Evolutionary conservation across 1,284 basidiomycete species (phyloP).

Genomic region (Fomitopsis palustris): DNA sequence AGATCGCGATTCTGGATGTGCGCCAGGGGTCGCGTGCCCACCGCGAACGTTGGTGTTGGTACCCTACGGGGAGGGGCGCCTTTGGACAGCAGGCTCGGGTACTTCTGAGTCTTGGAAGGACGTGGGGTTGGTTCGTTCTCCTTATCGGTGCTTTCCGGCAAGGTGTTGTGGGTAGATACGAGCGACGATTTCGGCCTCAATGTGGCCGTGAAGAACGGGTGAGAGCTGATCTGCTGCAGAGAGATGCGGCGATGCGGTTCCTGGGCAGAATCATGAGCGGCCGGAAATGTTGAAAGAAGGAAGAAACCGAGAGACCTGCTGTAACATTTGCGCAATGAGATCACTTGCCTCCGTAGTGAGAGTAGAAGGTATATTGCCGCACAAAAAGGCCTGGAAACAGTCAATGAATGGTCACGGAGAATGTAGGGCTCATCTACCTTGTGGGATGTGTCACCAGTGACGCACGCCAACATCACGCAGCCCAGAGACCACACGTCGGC

Average conservation of each 20-base stretch:
- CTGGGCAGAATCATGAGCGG: constrained; percentile 8
- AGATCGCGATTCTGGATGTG: constrained; percentile 1
- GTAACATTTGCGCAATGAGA: constrained; percentile 19
- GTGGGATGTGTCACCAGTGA: constrained; percentile 18
- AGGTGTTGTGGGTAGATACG: background rate
- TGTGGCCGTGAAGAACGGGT: constrained; percentile 22
- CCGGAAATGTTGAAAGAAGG: background rate
- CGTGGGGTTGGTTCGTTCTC: constrained; percentile 1
- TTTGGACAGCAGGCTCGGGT: constrained; percentile 8
- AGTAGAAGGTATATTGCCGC: constrained; percentile 10
- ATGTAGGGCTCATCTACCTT: constrained; percentile 10
- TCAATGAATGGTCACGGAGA: background rate
- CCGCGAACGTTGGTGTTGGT: background rate
- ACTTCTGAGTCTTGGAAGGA: background rate
- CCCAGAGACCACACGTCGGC: constrained; percentile 30
- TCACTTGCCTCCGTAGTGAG: constrained; percentile 15
- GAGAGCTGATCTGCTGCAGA: constrained; percentile 17
- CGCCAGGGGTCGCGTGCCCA: background rate
- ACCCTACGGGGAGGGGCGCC: background rate
- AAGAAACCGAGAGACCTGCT: constrained; percentile 14
- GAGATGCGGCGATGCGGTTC: constrained; percentile 18
- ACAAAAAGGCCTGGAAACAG: constrained; percentile 6
- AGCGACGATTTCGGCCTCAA: constrained; percentile 4
- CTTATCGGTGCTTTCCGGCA: background rate
- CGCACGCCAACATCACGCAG: constrained; percentile 21